Conservation (phyloP, 2,329 filamentous ascomycete genomes). For the Pestalotiopsis fici region DNA sequence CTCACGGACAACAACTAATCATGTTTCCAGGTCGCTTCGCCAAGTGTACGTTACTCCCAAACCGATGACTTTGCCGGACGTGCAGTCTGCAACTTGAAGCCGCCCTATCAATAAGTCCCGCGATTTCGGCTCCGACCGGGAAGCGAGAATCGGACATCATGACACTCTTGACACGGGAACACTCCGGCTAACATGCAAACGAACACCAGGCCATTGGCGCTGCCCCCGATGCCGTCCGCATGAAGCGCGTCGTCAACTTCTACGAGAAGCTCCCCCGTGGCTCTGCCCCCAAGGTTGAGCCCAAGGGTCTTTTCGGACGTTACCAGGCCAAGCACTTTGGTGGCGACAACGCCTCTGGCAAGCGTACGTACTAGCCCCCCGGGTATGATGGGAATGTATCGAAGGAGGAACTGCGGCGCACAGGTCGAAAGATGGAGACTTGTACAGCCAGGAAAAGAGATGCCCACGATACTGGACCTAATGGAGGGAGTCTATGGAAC, state of each 20-base stretch:
- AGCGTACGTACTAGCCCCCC: conserved; percentile 66
- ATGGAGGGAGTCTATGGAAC: neutral
- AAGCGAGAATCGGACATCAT: neutral
- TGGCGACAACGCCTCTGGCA: conserved; percentile 85
- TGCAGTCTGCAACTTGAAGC: neutral
- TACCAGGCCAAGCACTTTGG: conserved; percentile 89
- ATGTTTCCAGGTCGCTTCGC: conserved; percentile 70
- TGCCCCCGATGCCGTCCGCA: conserved; percentile 92
- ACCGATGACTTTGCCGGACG: conserved; percentile 1
- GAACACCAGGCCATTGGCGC: conserved; percentile 79
- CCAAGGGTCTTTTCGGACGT: conserved; percentile 79
- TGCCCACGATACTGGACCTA: neutral
- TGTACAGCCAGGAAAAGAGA: neutral
- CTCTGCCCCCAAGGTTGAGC: conserved; percentile 78
- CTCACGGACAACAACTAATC: neutral
- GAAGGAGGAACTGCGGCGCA: neutral
- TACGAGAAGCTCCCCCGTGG: conserved; percentile 98
- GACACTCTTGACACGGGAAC: neutral
- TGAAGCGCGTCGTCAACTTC: conserved; percentile 97
- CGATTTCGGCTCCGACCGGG: neutral
- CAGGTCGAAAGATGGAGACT: neutral
- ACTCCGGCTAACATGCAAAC: neutral
- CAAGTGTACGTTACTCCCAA: conserved; percentile 66
- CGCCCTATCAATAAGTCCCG: neutral
- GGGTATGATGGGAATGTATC: neutral